Conservation (phyloP, 371 early-diverging fungal genomes). For the Mucor irregularis region DNA sequence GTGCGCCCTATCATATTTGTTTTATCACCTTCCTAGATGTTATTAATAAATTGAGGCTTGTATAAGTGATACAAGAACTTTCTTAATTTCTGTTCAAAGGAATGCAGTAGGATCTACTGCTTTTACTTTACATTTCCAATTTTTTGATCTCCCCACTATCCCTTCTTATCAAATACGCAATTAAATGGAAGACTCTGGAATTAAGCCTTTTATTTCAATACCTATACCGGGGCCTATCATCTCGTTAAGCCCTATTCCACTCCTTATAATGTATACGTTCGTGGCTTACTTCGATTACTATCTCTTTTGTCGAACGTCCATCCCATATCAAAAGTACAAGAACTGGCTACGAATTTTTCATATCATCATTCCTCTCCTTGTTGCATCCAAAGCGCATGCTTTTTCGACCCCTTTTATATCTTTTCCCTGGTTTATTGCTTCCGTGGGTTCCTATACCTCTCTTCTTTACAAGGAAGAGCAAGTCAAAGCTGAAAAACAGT, state of each 20-base stretch:
- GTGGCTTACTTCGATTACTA: not conserved
- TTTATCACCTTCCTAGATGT: too few species aligned
- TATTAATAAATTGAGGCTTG: too few species aligned
- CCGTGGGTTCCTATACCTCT: slow-evolving; percentile 1
- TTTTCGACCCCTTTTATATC: not conserved
- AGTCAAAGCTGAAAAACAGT: not conserved
- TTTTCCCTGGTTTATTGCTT: slow-evolving; percentile 10
- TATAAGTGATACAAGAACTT: too few species aligned
- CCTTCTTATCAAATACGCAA: too few species aligned
- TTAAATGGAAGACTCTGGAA: not conserved
- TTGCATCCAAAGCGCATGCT: not conserved
- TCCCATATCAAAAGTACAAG: slow-evolving; percentile 4
- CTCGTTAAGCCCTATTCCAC: not conserved
- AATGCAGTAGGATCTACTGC: too few species aligned
- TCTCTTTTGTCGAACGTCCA: slow-evolving; percentile 1
- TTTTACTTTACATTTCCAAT: too few species aligned
- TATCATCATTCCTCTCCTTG: not conserved
- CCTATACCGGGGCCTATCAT: slow-evolving; percentile 6
- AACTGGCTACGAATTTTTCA: not conserved
- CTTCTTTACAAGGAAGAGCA: slow-evolving; percentile 3
- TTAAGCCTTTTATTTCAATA: slow-evolving; percentile 3
- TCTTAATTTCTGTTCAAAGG: too few species aligned
- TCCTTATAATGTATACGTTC: not conserved
- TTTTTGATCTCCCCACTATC: too few species aligned
- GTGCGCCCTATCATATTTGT: too few species aligned